Evolutionary conservation across 2,329 filamentous ascomycete species (phyloP).

Genomic region (Beauveria sp.): DNA sequence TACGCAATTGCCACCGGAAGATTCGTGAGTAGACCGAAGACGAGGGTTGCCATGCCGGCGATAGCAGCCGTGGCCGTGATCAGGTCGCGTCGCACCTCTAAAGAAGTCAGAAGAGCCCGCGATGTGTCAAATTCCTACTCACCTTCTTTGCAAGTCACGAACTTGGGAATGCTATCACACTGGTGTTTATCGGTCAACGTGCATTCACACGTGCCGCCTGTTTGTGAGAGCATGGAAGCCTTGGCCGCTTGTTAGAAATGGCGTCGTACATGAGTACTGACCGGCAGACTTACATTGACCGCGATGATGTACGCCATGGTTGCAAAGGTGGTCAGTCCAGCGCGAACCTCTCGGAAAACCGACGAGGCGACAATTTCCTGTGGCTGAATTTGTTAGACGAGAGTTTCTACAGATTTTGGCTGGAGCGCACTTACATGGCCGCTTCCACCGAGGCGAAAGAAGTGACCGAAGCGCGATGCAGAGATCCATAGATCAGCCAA

Average conservation of each 20-base stretch:
- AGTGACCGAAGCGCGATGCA: constrained; percentile 43
- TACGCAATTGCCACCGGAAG: constrained; percentile 69
- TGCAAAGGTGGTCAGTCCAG: constrained; percentile 71
- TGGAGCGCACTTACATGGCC: constrained; percentile 51
- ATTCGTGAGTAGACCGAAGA: constrained; percentile 75
- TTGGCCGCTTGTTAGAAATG: constrained; percentile 28
- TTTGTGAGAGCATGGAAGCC: constrained; percentile 64
- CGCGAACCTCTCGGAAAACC: constrained; percentile 71
- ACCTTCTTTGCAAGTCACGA: constrained; percentile 41
- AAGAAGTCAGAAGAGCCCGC: constrained; percentile 9
- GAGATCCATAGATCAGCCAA: constrained; percentile 28
- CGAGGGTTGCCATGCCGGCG: constrained; percentile 64
- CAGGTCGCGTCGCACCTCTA: constrained; percentile 64
- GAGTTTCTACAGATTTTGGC: background rate
- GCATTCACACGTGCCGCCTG: constrained; percentile 71
- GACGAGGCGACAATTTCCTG: constrained; percentile 59
- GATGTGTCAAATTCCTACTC: constrained; percentile 11
- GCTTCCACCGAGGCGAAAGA: constrained; percentile 59
- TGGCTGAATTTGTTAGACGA: constrained; percentile 35
- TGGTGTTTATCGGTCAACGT: constrained; percentile 31
- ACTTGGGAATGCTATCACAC: constrained; percentile 42
- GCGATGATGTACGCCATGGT: constrained; percentile 84
- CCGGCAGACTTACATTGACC: constrained; percentile 45
- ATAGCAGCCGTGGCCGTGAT: constrained; percentile 80
- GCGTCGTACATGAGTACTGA: background rate